A percentile compares a stretch with the other conserved stretches of the same genome.
Evolutionary conservation across 2,329 filamentous ascomycete species (phyloP).

Genomic region (Fusarium coffeatum): DNA sequence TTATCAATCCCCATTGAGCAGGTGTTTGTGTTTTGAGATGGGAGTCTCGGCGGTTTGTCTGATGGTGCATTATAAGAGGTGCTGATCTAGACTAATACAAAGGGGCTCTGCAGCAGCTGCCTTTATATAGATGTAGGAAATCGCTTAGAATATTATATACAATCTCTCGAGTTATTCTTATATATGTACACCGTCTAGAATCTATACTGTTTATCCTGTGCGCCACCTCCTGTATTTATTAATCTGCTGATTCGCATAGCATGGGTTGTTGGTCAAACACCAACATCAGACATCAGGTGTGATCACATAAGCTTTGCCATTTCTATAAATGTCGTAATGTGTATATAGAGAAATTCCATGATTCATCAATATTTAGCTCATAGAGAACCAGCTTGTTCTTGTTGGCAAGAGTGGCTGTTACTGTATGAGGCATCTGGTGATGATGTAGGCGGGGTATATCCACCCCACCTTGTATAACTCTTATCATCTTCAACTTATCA

Average conservation of each 20-base stretch:
- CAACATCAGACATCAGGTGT: background rate
- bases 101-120: conserved; percentile 16
- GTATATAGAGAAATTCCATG: no score
- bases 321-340: background rate
- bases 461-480: conserved; percentile 36
- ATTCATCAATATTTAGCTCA: background rate
- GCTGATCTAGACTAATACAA: conserved; percentile 18
- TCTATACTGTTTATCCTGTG: background rate
- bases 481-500: conserved; percentile 23
- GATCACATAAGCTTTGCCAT: background rate
- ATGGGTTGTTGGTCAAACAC: background rate
- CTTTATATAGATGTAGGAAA: conserved; percentile 8
- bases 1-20: background rate
- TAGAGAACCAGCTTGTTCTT: background rate
- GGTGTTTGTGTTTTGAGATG: conserved; percentile 15
- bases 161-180: background rate
- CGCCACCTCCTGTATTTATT: background rate
- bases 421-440: conserved; percentile 24
- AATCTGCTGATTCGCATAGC: background rate
- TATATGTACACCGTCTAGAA: background rate
- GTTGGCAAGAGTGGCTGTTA: background rate
- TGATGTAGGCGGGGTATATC: conserved; percentile 39
- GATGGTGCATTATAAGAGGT: background rate
- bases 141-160: conserved; percentile 10
- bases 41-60: background rate